Percentiles rank a stretch among this genome's conserved stretches.
Conservation (phyloP, 768 basidiomycete species). For the Kwoniella mangroviensis region DNA sequence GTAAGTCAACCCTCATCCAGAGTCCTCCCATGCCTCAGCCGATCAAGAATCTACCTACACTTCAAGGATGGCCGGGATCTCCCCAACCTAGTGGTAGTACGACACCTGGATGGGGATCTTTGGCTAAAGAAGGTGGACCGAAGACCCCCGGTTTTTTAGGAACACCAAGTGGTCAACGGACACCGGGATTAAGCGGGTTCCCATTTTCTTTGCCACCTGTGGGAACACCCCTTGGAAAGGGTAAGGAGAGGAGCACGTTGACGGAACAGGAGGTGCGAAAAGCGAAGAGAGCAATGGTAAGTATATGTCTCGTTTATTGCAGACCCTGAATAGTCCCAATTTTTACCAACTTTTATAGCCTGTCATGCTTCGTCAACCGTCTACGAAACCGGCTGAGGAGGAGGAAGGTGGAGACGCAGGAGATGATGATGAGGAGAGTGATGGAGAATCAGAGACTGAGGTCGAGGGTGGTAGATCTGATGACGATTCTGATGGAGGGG, state of each 20-base stretch:
- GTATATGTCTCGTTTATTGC: conserved; percentile 17
- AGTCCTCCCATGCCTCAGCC: conserved; percentile 56
- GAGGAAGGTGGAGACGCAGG: conserved; percentile 39
- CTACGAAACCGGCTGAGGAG: conserved; percentile 30
- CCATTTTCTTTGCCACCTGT: conserved; percentile 31
- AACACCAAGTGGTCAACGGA: conserved; percentile 27
- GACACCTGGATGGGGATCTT: conserved; percentile 47
- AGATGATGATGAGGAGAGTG: conserved; percentile 49
- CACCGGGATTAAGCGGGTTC: conserved; percentile 45
- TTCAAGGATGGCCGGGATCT: conserved; percentile 43
- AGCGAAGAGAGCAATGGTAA: conserved; percentile 53
- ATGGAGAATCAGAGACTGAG: conserved; percentile 34
- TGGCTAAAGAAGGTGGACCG: conserved; percentile 33
- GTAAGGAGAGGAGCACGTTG: conserved; percentile 23
- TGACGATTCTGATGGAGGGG: conserved; percentile 47
- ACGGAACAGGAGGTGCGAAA: conserved; percentile 51
- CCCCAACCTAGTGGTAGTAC: conserved; percentile 17
- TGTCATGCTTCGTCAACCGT: conserved; percentile 56
- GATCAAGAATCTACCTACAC: conserved; percentile 56
- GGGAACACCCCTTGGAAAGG: conserved; percentile 19
- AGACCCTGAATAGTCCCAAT: too few species aligned
- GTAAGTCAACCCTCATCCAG: conserved; percentile 48
- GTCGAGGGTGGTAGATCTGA: conserved; percentile 32
- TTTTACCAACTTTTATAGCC: conserved; percentile 37
- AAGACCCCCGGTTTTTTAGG: conserved; percentile 28